Percentiles rank a stretch among this genome's conserved stretches.
phyloP scores from a whole-genome alignment of 1,284 basidiomycete genomes.

The Malassezia nana region DNA sequence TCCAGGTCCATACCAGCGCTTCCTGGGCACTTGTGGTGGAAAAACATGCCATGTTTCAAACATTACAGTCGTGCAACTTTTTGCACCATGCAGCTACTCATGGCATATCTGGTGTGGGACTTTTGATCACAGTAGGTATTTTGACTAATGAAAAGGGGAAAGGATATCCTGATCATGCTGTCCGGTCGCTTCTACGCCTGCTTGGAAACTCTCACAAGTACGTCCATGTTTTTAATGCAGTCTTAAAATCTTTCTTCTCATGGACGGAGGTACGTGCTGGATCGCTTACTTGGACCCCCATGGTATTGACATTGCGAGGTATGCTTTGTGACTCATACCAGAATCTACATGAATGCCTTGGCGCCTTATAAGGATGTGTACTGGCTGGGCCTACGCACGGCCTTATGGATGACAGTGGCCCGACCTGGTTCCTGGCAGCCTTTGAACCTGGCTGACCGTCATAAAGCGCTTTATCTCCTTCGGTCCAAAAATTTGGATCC shows the following conservation, averaged over 20 bases:
- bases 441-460: conserved; percentile 14
- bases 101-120: neutral
- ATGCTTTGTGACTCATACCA: neutral
- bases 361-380: neutral
- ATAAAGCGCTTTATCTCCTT: conserved; percentile 21
- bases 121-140: neutral
- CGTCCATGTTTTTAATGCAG: neutral
- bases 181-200: conserved; percentile 13
- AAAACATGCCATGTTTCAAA: conserved; percentile 34
- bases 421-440: neutral
- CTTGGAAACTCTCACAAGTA: conserved; percentile 10
- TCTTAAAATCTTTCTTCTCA: conserved; percentile 3
- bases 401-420: conserved; percentile 3
- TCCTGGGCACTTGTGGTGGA: conserved; percentile 33
- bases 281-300: conserved; percentile 25
- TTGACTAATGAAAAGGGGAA: conserved; percentile 18
- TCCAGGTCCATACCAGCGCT: conserved; percentile 3
- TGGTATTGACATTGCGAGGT: conserved; percentile 30
- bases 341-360: neutral
- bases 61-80: conserved; percentile 8
- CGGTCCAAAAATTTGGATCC: neutral
- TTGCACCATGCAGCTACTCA: neutral
- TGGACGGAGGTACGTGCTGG: conserved; percentile 10
- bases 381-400: conserved; percentile 9
- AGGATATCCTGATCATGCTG: conserved; percentile 35